phyloP scores from a whole-genome alignment of 2,329 filamentous ascomycete species.

The Pseudogymnoascus verrucosus region DNA sequence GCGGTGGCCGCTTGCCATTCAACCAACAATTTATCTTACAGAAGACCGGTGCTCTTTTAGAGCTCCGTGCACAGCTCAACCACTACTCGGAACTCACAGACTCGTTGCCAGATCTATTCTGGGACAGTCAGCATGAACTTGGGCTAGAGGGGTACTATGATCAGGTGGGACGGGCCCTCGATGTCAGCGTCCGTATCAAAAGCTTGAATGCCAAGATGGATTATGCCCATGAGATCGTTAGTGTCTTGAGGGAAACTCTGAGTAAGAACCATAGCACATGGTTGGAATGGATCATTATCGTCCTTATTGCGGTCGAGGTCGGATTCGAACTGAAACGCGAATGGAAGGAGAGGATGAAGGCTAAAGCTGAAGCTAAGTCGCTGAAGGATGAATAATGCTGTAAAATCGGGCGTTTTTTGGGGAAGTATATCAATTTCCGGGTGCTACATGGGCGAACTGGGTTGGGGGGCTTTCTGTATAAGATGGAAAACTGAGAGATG shows the following conservation, averaged over 20 bases:
- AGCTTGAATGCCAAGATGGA: slow-evolving; percentile 95
- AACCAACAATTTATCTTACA: slow-evolving; percentile 74
- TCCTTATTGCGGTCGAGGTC: slow-evolving; percentile 87
- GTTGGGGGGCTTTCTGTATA: neutral
- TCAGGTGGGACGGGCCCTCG: slow-evolving; percentile 79
- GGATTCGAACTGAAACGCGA: slow-evolving; percentile 68
- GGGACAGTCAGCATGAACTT: slow-evolving; percentile 84
- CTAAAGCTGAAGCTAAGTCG: neutral
- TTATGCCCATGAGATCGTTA: slow-evolving; percentile 92
- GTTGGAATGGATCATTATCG: slow-evolving; percentile 93
- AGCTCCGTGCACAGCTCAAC: slow-evolving; percentile 84
- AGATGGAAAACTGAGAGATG: neutral
- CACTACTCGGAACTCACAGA: slow-evolving; percentile 96
- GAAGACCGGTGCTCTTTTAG: slow-evolving; percentile 87
- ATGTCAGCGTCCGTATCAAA: slow-evolving; percentile 85
- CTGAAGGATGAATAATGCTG: neutral
- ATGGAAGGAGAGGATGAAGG: slow-evolving; percentile 24
- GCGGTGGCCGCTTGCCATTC: slow-evolving; percentile 54
- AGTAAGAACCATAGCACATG: slow-evolving; percentile 84
- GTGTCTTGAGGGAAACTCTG: slow-evolving; percentile 75
- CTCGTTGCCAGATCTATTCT: slow-evolving; percentile 90
- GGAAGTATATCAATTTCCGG: neutral
- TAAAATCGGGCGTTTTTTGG: neutral
- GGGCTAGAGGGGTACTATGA: slow-evolving; percentile 93
- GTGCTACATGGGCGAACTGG: neutral